phyloP scores from a whole-genome alignment of 73 alveolate species.

The Stentor roeselii region DNA sequence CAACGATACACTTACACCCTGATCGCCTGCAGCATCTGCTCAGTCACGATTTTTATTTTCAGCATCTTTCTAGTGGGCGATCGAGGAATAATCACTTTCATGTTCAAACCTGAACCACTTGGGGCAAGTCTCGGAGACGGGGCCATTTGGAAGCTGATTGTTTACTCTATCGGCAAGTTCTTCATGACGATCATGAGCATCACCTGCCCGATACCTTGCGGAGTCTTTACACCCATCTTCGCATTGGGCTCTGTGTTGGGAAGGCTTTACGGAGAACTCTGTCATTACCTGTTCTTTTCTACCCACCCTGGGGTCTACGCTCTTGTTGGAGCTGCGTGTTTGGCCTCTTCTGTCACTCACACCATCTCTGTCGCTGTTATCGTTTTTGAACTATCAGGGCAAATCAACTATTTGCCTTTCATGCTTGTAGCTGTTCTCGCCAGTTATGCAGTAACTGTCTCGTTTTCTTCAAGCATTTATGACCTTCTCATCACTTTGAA shows the following conservation, averaged over 20 bases:
- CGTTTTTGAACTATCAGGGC: slow-evolving; percentile 86
- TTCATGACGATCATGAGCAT: slow-evolving; percentile 39
- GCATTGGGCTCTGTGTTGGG: slow-evolving; percentile 69
- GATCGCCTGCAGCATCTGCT: neutral
- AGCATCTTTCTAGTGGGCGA: neutral
- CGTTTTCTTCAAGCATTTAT: slow-evolving; percentile 67
- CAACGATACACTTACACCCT: neutral
- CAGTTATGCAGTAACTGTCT: slow-evolving; percentile 74
- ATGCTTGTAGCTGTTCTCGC: slow-evolving; percentile 66
- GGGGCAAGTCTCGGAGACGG: neutral
- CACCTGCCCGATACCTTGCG: slow-evolving; percentile 68
- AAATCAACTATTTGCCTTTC: slow-evolving; percentile 63
- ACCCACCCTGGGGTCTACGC: slow-evolving; percentile 54
- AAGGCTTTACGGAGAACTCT: slow-evolving; percentile 52
- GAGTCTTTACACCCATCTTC: slow-evolving; percentile 60
- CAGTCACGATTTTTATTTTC: neutral
- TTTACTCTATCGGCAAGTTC: slow-evolving; percentile 28
- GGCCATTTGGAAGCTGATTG: neutral
- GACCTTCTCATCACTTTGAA: slow-evolving; percentile 78
- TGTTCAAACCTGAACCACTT: neutral
- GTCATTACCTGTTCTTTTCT: neutral
- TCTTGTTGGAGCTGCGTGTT: slow-evolving; percentile 80
- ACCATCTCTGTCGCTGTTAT: slow-evolving; percentile 86
- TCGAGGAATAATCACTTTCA: neutral
- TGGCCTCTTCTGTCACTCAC: slow-evolving; percentile 83